Evolutionary conservation across 352 stramenopile genomes (phyloP).

Genomic region (Phytophthora palmivora): DNA sequence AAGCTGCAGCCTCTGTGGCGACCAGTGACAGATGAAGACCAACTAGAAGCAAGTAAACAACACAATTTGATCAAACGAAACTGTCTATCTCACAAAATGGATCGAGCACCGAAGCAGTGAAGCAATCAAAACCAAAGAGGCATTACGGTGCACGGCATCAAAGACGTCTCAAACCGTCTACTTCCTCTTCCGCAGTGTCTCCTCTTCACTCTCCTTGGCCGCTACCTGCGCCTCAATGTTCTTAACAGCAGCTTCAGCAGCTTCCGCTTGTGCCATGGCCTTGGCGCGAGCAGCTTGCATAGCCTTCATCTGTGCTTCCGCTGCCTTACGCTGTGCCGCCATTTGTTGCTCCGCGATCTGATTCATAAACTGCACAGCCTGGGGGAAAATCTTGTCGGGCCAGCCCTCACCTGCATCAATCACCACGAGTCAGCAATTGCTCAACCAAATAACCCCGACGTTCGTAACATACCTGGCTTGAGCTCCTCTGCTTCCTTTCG

Average conservation of each 20-base stretch:
- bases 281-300: constrained; percentile 63
- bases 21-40: constrained; percentile 17
- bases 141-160: constrained; percentile 21
- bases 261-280: constrained; percentile 53
- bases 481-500: constrained; percentile 81
- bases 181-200: constrained; percentile 74
- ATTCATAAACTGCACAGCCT: constrained; percentile 91
- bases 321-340: constrained; percentile 75
- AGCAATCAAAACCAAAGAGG: constrained; percentile 21
- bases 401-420: constrained; percentile 71
- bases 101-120: constrained; percentile 31
- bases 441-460: neutral
- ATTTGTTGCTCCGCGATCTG: constrained; percentile 89
- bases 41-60: constrained; percentile 22
- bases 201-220: constrained; percentile 39
- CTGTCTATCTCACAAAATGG: constrained; percentile 48
- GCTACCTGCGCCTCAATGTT: constrained; percentile 51
- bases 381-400: constrained; percentile 89
- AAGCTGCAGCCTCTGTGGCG: constrained; percentile 25
- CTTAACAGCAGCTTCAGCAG: constrained; percentile 42
- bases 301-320: constrained; percentile 74
- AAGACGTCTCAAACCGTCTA: constrained; percentile 27
- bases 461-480: constrained; percentile 63
- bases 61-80: constrained; percentile 44
- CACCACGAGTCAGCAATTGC: constrained; percentile 3